Conservation (phyloP, 805 yeast species). For the Wickerhamiella occidentalis region DNA sequence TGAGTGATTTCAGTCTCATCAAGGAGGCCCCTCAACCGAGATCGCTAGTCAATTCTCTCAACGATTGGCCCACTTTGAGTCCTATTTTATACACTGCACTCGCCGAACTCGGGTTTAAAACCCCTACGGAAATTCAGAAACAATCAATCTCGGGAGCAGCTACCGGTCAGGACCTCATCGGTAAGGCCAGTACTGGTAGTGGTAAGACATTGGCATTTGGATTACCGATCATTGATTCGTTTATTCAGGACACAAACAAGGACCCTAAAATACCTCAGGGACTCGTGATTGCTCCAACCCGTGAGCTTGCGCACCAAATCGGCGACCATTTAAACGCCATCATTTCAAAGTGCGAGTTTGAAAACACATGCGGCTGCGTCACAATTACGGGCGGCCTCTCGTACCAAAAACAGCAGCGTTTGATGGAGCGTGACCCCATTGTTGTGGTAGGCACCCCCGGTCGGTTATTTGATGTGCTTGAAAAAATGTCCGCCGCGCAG, state of each 20-base stretch:
- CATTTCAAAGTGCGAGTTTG: conserved; percentile 9
- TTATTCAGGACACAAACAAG: conserved; percentile 20
- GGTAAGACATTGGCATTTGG: conserved; percentile 97
- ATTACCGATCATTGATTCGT: conserved; percentile 61
- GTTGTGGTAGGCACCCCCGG: conserved; percentile 94
- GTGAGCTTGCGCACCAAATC: conserved; percentile 94
- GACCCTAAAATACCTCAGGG: conserved; percentile 33
- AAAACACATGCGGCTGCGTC: conserved; percentile 40
- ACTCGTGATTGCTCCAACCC: conserved; percentile 81
- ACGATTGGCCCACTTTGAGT: conserved; percentile 29
- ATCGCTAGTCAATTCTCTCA: conserved; percentile 21
- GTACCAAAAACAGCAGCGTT: conserved; percentile 82
- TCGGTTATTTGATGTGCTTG: conserved; percentile 60
- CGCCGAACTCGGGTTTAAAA: conserved; percentile 40
- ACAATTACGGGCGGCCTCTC: conserved; percentile 91
- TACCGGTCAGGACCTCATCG: conserved; percentile 70
- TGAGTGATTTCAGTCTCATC: conserved; percentile 17
- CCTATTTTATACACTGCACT: conserved; percentile 50
- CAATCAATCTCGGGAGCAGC: conserved; percentile 62
- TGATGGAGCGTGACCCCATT: conserved; percentile 54
- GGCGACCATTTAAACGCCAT: conserved; percentile 52
- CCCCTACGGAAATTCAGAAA: conserved; percentile 79
- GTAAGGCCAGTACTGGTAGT: conserved; percentile 95
- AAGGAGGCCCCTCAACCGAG: conserved; percentile 12
- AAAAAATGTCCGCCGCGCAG: conserved; percentile 33